phyloP scores from a whole-genome alignment of 139 green algal genomes.

The Tetraselmis chui region DNA sequence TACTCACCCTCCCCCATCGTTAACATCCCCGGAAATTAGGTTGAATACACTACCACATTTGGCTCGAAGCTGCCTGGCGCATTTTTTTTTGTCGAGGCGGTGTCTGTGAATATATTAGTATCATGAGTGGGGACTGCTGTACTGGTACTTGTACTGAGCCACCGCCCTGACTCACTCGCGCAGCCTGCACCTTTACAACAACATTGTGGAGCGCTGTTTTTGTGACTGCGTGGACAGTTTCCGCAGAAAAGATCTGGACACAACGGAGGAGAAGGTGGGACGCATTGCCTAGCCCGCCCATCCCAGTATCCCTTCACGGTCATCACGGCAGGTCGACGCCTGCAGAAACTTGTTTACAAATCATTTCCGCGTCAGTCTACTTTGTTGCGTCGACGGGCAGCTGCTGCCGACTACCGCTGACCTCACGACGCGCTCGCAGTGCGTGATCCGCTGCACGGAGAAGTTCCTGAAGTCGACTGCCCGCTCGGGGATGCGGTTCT shows the following conservation, averaged over 20 bases:
- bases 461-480: slow-evolving; percentile 95
- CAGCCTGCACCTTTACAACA: slow-evolving; percentile 96
- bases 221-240: slow-evolving; percentile 87
- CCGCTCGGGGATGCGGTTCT: slow-evolving; percentile 82
- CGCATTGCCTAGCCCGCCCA: background rate
- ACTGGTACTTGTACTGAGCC: background rate
- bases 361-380: too few species aligned
- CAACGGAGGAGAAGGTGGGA: slow-evolving; percentile 83
- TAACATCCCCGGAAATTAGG: background rate
- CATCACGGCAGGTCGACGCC: too few species aligned
- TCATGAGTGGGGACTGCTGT: background rate
- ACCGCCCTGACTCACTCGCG: background rate
- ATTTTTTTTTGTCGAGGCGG: slow-evolving; percentile 6
- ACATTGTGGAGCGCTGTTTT: slow-evolving; percentile 92
- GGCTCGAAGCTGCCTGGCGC: background rate
- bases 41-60: background rate
- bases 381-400: too few species aligned
- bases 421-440: slow-evolving; percentile 66
- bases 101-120: background rate
- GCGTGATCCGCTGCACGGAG: slow-evolving; percentile 80
- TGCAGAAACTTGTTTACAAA: too few species aligned
- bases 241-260: slow-evolving; percentile 82
- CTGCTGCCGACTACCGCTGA: too few species aligned
- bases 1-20: background rate
- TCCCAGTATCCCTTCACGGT: too few species aligned